phyloP scores from a whole-genome alignment of 768 basidiomycete genomes.

The Rhizopogon vulgaris region DNA sequence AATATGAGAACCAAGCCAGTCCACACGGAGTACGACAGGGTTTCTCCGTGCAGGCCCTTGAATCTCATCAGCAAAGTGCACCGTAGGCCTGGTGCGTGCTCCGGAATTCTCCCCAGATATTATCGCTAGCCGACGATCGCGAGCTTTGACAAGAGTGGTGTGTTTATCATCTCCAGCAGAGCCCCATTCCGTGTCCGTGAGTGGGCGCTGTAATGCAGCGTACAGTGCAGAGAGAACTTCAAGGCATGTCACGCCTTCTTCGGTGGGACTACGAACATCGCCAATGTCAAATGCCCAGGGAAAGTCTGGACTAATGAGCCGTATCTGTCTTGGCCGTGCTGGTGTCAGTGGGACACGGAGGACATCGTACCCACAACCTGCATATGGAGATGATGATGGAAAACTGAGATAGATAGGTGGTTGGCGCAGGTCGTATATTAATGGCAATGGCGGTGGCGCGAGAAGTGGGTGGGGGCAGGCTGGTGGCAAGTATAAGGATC shows the following conservation, averaged over 20 bases:
- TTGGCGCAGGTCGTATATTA: conserved; percentile 6
- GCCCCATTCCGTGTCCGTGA: conserved; percentile 6
- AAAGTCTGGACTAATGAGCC: conserved; percentile 5
- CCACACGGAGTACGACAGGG: conserved; percentile 3
- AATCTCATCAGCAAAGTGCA: neutral
- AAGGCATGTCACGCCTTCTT: neutral
- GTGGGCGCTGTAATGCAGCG: conserved; percentile 3
- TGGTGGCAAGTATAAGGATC: neutral
- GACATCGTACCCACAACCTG: neutral
- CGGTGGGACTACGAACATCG: neutral
- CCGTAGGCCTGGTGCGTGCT: neutral
- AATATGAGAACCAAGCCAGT: conserved; percentile 5
- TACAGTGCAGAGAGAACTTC: conserved; percentile 3
- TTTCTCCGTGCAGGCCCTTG: neutral
- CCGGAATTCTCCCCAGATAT: neutral
- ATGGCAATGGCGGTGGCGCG: neutral
- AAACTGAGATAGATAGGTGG: neutral
- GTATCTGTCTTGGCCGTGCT: neutral
- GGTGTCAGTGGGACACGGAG: conserved; percentile 1
- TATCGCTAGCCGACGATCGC: neutral
- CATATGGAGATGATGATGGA: neutral
- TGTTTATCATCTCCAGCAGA: neutral
- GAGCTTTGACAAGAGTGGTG: neutral
- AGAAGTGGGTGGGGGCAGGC: neutral
- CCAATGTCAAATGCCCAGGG: conserved; percentile 6